Percentiles rank a stretch among this genome's conserved stretches.
Evolutionary conservation across 768 basidiomycete genomes (phyloP).

Genomic region (Boletus reticulatus): DNA sequence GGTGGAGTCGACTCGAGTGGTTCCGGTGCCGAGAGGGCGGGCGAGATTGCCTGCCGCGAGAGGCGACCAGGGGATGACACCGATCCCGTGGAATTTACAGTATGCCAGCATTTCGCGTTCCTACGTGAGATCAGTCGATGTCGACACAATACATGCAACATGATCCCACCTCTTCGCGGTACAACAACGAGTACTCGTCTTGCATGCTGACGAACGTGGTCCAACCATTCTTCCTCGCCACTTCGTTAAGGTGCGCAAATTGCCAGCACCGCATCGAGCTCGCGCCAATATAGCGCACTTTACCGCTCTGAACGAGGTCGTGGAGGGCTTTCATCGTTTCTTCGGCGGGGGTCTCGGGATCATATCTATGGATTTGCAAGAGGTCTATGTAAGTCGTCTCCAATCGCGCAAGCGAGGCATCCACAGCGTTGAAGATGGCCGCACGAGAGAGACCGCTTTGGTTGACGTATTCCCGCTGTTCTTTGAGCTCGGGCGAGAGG

Average conservation of each 20-base stretch:
- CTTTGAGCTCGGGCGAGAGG: background rate
- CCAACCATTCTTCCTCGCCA: conserved; percentile 44
- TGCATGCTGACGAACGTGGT: conserved; percentile 59
- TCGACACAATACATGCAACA: too few species aligned
- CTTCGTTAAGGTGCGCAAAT: conserved; percentile 42
- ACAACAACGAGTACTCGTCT: conserved; percentile 46
- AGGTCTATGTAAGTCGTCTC: conserved; percentile 37
- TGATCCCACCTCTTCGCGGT: conserved; percentile 44
- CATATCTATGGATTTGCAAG: conserved; percentile 46
- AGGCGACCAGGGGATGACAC: conserved; percentile 51
- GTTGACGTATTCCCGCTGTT: conserved; percentile 25
- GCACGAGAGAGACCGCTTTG: conserved; percentile 34
- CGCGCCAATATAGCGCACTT: conserved; percentile 50
- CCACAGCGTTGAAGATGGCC: conserved; percentile 37
- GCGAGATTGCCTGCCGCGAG: conserved; percentile 41
- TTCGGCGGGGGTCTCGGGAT: conserved; percentile 33
- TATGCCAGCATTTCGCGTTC: conserved; percentile 46
- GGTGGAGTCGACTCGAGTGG: conserved; percentile 13
- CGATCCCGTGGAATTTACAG: conserved; percentile 49
- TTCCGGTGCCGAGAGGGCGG: conserved; percentile 32
- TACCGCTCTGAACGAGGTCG: conserved; percentile 46
- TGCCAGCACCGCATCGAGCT: conserved; percentile 48
- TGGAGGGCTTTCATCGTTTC: conserved; percentile 54
- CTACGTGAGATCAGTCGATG: conserved; percentile 19
- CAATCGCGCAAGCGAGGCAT: conserved; percentile 36